phyloP scores from a whole-genome alignment of 2,329 filamentous ascomycete genomes.

The Knoxdaviesia proteae region DNA sequence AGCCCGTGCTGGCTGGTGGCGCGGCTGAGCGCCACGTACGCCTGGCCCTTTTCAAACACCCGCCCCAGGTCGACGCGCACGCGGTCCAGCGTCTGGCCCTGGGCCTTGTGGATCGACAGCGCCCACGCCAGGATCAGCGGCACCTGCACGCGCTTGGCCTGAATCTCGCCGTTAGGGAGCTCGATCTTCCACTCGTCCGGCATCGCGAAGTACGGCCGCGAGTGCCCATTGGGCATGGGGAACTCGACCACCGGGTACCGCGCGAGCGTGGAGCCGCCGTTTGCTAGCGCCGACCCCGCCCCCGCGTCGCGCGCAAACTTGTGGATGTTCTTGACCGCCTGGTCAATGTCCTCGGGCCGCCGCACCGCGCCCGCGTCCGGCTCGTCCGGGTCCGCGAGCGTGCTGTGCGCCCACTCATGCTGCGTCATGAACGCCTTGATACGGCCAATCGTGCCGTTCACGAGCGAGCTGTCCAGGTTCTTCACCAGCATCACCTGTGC shows the following conservation, averaged over 20 bases:
- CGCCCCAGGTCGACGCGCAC: conserved; percentile 86
- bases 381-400: conserved; percentile 12
- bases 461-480: conserved; percentile 66
- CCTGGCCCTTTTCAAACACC: conserved; percentile 93
- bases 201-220: conserved; percentile 35
- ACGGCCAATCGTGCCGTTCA: conserved; percentile 84
- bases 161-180: conserved; percentile 81
- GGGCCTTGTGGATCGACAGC: conserved; percentile 91
- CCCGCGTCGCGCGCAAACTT: conserved; percentile 22
- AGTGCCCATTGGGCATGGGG: conserved; percentile 48
- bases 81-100: conserved; percentile 80
- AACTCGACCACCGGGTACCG: conserved; percentile 71
- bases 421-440: conserved; percentile 55
- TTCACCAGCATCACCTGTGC: conserved; percentile 99
- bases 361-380: conserved; percentile 20
- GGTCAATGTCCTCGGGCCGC: conserved; percentile 23
- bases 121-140: conserved; percentile 94
- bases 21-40: conserved; percentile 87
- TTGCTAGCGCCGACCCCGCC: conserved; percentile 24
- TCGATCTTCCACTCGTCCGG: conserved; percentile 94
- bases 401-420: conserved; percentile 15
- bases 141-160: conserved; percentile 64
- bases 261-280: too few relatives aligned
- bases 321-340: conserved; percentile 35
- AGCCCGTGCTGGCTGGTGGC: conserved; percentile 74